phyloP scores from a whole-genome alignment of 306 rosid genomes.

The cucumber (Cucumis sativus) region DNA sequence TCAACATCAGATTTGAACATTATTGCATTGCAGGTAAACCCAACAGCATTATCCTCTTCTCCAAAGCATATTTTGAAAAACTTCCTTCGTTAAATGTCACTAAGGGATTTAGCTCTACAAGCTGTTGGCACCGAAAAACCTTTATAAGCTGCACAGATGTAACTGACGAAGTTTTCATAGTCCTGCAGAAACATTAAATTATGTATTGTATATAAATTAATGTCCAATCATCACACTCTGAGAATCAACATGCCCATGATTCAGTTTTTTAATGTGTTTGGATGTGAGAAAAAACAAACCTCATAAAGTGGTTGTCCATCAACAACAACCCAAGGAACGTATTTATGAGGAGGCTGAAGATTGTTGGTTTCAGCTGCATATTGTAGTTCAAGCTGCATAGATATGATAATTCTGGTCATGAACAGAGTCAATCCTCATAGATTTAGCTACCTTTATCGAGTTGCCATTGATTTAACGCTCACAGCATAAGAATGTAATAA shows the following conservation, averaged over 20 bases:
- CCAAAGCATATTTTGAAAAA: slow-evolving; percentile 10
- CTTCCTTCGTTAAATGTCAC: slow-evolving; percentile 11
- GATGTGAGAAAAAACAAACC: slow-evolving; percentile 22
- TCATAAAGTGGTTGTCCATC: slow-evolving; percentile 76
- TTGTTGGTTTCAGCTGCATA: slow-evolving; percentile 56
- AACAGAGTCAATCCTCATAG: not conserved
- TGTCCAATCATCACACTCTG: too few relatives aligned
- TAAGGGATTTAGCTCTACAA: slow-evolving; percentile 32
- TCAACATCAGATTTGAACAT: too few relatives aligned
- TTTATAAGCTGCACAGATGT: slow-evolving; percentile 63
- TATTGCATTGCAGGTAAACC: not conserved
- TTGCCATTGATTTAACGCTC: not conserved
- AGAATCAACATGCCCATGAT: not conserved
- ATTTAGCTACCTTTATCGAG: not conserved
- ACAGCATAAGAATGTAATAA: not conserved
- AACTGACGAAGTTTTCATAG: slow-evolving; percentile 52
- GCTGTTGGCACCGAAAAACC: slow-evolving; percentile 25
- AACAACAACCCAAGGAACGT: slow-evolving; percentile 90
- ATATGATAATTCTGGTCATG: slow-evolving; percentile 2
- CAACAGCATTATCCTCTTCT: slow-evolving; percentile 6
- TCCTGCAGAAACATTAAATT: slow-evolving; percentile 35
- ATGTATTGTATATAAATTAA: not conserved
- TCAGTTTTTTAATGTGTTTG: not conserved
- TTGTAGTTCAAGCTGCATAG: slow-evolving; percentile 60
- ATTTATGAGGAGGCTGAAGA: slow-evolving; percentile 71